These are phyloP conservation scores for Arxiozyma heterogenica DNA, from an alignment of 1,139 yeast species.

Conservation along the genomic window DNA sequence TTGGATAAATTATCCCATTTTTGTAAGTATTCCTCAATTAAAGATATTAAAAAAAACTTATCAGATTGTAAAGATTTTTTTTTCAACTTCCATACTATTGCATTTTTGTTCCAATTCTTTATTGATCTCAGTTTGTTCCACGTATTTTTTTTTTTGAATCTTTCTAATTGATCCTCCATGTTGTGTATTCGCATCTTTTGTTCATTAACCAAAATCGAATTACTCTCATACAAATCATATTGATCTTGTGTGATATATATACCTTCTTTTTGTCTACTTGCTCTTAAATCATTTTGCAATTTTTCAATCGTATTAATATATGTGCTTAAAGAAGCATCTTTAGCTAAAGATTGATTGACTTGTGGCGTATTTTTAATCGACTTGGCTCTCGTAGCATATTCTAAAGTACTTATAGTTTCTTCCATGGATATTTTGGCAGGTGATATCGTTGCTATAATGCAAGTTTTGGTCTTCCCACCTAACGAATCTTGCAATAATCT, in stretches of 20 bases:
- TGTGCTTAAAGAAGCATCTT: constrained; percentile 42
- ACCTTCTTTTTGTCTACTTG: constrained; percentile 58
- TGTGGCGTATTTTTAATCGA: constrained; percentile 70
- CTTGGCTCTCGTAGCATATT: constrained; percentile 77
- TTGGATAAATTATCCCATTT: constrained; percentile 15
- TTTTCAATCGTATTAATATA: constrained; percentile 47
- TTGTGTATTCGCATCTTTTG: constrained; percentile 39
- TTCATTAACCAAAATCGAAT: constrained; percentile 38
- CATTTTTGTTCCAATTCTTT: constrained; percentile 20
- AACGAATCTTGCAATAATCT: constrained; percentile 71
- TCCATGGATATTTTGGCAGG: constrained; percentile 68
- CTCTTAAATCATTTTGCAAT: constrained; percentile 51
- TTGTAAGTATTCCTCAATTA: constrained; percentile 17
- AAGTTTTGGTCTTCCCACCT: constrained; percentile 75
- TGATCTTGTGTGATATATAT: constrained; percentile 51
- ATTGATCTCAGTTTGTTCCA: constrained; percentile 23
- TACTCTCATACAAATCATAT: constrained; percentile 34
- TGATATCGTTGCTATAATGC: constrained; percentile 72
- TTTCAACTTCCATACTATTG: constrained; percentile 23
- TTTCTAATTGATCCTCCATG: constrained; percentile 37
- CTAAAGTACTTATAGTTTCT: constrained; percentile 74
- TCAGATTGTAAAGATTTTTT: constrained; percentile 31
- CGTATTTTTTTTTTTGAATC: constrained; percentile 27
- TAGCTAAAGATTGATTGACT: constrained; percentile 45
- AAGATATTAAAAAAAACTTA: constrained; percentile 17